phyloP scores from a whole-genome alignment of 2,329 filamentous ascomycete genomes.

The Basipetospora chlamydospora region DNA sequence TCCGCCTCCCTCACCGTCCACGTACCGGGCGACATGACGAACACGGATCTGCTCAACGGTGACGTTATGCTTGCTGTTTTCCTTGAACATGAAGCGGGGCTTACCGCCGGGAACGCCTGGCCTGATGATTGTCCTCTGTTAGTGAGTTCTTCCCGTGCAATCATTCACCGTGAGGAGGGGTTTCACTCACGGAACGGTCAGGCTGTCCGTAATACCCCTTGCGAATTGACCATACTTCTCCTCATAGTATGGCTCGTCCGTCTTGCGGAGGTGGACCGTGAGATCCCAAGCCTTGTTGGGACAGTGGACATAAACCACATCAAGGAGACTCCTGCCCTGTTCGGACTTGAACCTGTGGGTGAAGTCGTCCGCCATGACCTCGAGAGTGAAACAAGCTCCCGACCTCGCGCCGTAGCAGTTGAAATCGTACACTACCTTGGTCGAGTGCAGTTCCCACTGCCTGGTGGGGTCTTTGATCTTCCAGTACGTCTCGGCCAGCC shows the following conservation, averaged over 20 bases:
- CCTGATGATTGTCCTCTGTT: too few species aligned
- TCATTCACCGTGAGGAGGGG: too few species aligned
- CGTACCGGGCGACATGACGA: slow-evolving; percentile 3
- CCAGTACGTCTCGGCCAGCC: slow-evolving; percentile 7
- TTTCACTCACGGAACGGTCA: not conserved
- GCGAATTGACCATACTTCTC: slow-evolving; percentile 3
- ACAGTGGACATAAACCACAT: slow-evolving; percentile 16
- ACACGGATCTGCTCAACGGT: not conserved
- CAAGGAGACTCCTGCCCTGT: slow-evolving; percentile 9
- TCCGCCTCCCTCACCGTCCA: not conserved
- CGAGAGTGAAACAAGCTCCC: slow-evolving; percentile 10
- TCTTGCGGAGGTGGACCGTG: slow-evolving; percentile 7
- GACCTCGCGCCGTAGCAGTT: not conserved
- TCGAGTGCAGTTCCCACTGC: slow-evolving; percentile 4
- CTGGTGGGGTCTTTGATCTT: slow-evolving; percentile 9
- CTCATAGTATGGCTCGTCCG: slow-evolving; percentile 3
- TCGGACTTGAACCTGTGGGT: slow-evolving; percentile 10
- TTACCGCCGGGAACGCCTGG: not conserved
- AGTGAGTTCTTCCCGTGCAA: too few species aligned
- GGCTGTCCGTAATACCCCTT: slow-evolving; percentile 1
- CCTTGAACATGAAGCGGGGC: not conserved
- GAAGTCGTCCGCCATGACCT: slow-evolving; percentile 15
- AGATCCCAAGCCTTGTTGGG: slow-evolving; percentile 18
- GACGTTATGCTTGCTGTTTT: not conserved
- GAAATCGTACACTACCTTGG: slow-evolving; percentile 11